Base-by-base conservation (phyloP, 345 rosid species). In the Brassica nigra region DNA sequence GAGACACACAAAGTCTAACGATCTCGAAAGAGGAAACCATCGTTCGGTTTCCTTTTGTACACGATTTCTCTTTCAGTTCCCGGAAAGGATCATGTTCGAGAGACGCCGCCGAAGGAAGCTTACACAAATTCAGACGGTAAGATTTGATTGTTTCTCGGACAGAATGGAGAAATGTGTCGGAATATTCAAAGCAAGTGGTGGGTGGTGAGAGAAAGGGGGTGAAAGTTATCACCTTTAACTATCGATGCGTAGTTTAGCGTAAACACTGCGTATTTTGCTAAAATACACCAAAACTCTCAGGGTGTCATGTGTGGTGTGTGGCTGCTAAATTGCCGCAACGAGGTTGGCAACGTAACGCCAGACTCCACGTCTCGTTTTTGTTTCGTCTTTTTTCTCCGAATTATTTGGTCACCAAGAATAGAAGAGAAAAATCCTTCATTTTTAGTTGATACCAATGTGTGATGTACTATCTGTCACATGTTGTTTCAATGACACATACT, bases 1-100 rank as follows among this genome's bases (percentile, higher is more conserved):
- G 87, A 71, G 87, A 83, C 12, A 74, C 42, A 52, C 87, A 71
- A 14, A 88, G 75, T 76, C 81, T 90, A 79, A 86, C 83, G 67
- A 78, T 86, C 62, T 83, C 81, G 15, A 78, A 68, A 69, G 81
- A 73, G 55, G 74, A 75, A 52, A 68, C 81, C 81, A 76, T 81
- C 66, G 18, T 49, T 62, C 23, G 4, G 58, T 3, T 58, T 3
- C 6, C 7, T 54, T 54, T 54, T 15, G 27, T 16, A 54, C 75
- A 14, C 12, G 12, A 30, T 23, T 20, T 27, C 29, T 63, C 30
- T 68, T 76, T 76, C 73, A 76, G 68, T 69, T 62, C 0, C 37
- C 14, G 16, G 83, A 75, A 65, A 70, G 62, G 55, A n/a, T 54
- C 73, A 80, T 80, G 74, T 42, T 74, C 59, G 7, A 36, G 8